Conservation (phyloP, 306 rosid species). For the Ceratonia siliqua region DNA sequence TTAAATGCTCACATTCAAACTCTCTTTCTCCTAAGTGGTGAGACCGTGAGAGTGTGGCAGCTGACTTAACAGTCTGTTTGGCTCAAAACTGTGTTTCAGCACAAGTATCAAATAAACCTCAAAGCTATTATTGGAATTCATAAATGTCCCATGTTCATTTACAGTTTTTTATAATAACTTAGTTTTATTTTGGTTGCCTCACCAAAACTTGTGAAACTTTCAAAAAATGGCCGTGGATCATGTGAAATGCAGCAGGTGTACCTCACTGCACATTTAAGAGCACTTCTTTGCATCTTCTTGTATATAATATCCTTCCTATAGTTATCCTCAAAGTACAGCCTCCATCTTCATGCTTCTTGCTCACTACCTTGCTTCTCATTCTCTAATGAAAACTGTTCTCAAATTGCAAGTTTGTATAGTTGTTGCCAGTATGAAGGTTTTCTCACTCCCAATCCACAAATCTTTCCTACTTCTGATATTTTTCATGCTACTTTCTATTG, state of each 20-base stretch:
- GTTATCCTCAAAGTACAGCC: conserved; percentile 23
- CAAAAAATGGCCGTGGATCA: conserved; percentile 71
- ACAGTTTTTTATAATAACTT: conserved; percentile 25
- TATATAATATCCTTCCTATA: not conserved
- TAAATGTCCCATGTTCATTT: conserved; percentile 28
- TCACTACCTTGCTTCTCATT: conserved; percentile 12
- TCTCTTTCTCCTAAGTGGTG: conserved; percentile 14
- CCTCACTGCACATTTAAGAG: conserved; percentile 60
- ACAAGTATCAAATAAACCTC: not conserved
- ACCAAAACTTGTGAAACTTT: conserved; percentile 64
- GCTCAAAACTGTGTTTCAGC: conserved; percentile 22
- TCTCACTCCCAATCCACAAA: conserved; percentile 40
- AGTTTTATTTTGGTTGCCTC: conserved; percentile 35
- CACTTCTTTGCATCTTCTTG: conserved; percentile 21
- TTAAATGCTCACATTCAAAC: conserved; percentile 34
- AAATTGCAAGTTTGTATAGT: not conserved
- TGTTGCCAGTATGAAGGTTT: conserved; percentile 49
- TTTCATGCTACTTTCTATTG: conserved; percentile 43
- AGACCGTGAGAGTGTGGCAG: conserved; percentile 14
- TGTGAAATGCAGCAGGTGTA: conserved; percentile 68
- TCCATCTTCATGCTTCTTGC: not conserved
- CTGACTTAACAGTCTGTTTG: conserved; percentile 33
- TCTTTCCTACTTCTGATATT: conserved; percentile 45
- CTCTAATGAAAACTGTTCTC: conserved; percentile 27
- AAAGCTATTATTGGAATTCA: conserved; percentile 23